Base-by-base conservation (phyloP, 169 alveolate species). In the Plasmodium knowlesi region DNA sequence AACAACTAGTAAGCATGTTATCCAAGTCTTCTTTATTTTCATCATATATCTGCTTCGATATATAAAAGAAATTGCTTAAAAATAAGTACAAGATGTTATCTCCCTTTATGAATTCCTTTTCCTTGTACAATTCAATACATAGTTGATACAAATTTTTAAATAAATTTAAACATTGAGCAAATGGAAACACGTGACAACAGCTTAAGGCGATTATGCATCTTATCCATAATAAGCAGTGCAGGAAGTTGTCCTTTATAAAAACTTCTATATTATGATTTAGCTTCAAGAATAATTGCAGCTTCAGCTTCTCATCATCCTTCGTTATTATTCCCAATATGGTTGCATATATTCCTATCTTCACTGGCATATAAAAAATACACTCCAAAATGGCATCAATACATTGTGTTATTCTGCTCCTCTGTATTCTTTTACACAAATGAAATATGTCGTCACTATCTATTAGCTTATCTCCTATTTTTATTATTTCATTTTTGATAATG, bases 361-460 rank as follows among this genome's bases (percentile, higher is more conserved):
- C 90, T 34, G 94, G 94, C 94, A 89, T 89, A n/a, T 89, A 61
- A 89, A 89, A 89, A 61, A 89, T 89, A 22, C 94, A 89, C 32
- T 89, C 94, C 50, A 89, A 39, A 61, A 89, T 79, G 10, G 76
- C 82, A 2, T 89, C 94, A 61, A 89, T 57, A 32, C 94, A 89
- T 37, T 89, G 94, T 22, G 70, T 50, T 89, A 71, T 61, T 79
- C 78, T 89, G 70, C 90, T 89, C 37, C 82, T 89, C 32, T 22
- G 28, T 61, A 89, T 79, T 41, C 82, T 89, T 43, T 89, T 78
- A 79, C 90, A 79, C 57, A 89, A 89, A n/a, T 89, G 67, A 89
- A 89, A 89, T n/a, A 89, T 89, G 39, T 89, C 94, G 12, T 89
- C 94, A 79, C 94, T 89, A 89, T 89, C 94, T 22, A 89, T 89